Percentiles rank a stretch among this genome's conserved stretches.
Evolutionary conservation across 306 rosid species (phyloP).

Genomic region (Prosopis cineraria): DNA sequence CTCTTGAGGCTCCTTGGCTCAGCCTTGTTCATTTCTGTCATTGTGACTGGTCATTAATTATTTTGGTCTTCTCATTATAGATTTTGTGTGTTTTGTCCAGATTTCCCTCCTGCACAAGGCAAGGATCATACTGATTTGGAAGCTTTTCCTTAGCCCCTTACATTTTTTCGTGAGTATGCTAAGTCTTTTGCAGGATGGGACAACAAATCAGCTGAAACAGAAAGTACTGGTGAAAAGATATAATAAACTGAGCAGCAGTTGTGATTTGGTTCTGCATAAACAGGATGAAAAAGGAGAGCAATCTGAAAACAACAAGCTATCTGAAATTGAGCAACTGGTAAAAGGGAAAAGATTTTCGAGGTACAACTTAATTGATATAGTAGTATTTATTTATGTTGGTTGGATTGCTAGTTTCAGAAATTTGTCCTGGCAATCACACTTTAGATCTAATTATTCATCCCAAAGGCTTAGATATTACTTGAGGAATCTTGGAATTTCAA

Average conservation of each 20-base stretch:
- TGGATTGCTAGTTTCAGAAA: slow-evolving; percentile 27
- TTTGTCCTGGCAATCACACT: slow-evolving; percentile 7
- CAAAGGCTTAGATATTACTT: neutral
- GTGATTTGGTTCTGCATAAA: slow-evolving; percentile 22
- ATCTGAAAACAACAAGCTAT: slow-evolving; percentile 36
- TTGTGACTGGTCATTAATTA: neutral
- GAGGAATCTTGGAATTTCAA: neutral
- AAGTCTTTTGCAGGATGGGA: slow-evolving; percentile 37
- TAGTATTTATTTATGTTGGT: neutral
- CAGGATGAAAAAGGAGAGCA: slow-evolving; percentile 31
- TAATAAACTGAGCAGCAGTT: slow-evolving; percentile 24
- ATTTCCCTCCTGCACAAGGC: neutral
- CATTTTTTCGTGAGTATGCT: neutral
- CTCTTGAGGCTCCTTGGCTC: neutral
- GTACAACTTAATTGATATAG: slow-evolving; percentile 28
- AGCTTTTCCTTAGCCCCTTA: neutral
- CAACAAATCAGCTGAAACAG: slow-evolving; percentile 32
- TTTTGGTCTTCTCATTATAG: neutral
- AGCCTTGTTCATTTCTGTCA: neutral
- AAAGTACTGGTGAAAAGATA: slow-evolving; percentile 8
- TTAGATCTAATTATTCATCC: slow-evolving; percentile 18
- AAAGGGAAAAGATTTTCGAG: slow-evolving; percentile 43
- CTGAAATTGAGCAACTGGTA: slow-evolving; percentile 43
- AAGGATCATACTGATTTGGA: slow-evolving; percentile 17
- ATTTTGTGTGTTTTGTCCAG: neutral